A percentile compares a stretch with the other conserved stretches of the same genome.
phyloP scores from a whole-genome alignment of 2,329 filamentous ascomycete species.

The Ophiocordyceps australis region DNA sequence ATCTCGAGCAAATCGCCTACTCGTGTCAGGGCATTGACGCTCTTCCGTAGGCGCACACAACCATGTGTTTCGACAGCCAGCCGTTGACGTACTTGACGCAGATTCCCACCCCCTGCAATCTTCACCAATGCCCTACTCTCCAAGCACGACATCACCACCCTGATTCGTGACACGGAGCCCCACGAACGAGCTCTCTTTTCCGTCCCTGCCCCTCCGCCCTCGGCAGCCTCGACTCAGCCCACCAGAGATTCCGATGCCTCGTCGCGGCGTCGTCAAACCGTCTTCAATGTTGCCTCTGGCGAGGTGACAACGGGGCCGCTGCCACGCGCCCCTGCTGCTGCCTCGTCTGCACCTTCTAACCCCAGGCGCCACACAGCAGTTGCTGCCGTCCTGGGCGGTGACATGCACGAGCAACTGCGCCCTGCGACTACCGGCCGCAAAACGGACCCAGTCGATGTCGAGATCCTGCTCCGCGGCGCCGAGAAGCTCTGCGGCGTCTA shows the following conservation, averaged over 20 bases:
- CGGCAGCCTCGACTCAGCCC: slow-evolving; percentile 16
- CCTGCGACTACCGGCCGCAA: slow-evolving; percentile 21
- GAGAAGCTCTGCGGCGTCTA: slow-evolving; percentile 86
- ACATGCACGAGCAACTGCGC: slow-evolving; percentile 68
- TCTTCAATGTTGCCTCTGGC: slow-evolving; percentile 46
- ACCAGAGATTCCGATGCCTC: slow-evolving; percentile 15
- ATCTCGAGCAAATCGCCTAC: slow-evolving; percentile 60
- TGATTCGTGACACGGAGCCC: slow-evolving; percentile 88
- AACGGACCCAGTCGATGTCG: slow-evolving; percentile 64
- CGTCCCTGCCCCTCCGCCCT: slow-evolving; percentile 57
- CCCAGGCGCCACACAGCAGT: slow-evolving; percentile 67
- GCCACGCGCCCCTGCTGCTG: slow-evolving; percentile 27
- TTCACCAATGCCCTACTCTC: slow-evolving; percentile 88
- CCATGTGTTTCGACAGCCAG: slow-evolving; percentile 7
- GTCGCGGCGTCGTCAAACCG: slow-evolving; percentile 36
- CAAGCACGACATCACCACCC: slow-evolving; percentile 76
- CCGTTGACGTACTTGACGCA: slow-evolving; percentile 14
- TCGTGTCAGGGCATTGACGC: slow-evolving; percentile 62
- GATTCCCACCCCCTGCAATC: slow-evolving; percentile 79
- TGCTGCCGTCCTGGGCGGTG: slow-evolving; percentile 70
- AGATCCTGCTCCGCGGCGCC: slow-evolving; percentile 66
- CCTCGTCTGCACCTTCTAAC: slow-evolving; percentile 22
- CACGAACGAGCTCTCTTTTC: slow-evolving; percentile 94
- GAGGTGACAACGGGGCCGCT: too few species aligned
- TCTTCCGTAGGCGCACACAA: slow-evolving; percentile 35